Percentiles rank a stretch among this genome's conserved stretches.
These are phyloP conservation scores for Beauveria varroae DNA, from an alignment of 2,329 filamentous ascomycete genomes.

Conservation along the genomic window DNA sequence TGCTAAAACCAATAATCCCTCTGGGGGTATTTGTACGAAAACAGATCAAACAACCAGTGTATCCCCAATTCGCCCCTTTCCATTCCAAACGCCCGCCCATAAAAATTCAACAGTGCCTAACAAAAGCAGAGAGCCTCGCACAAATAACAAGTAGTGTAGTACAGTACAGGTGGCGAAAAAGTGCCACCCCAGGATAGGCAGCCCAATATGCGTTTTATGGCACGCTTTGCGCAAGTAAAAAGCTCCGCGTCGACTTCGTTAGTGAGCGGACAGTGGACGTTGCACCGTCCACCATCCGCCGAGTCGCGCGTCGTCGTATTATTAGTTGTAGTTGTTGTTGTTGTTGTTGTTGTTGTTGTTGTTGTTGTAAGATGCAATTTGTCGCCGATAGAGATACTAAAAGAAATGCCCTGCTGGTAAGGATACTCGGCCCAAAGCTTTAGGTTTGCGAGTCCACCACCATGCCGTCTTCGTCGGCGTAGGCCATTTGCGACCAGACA, in stretches of 20 bases:
- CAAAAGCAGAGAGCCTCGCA: neutral
- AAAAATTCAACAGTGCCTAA: slow-evolving; percentile 2
- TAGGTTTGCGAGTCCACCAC: slow-evolving; percentile 19
- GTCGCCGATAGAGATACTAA: neutral
- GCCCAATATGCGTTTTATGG: neutral
- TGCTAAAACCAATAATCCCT: slow-evolving; percentile 6
- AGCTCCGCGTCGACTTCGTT: neutral
- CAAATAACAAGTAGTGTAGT: slow-evolving; percentile 6
- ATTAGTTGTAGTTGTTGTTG: neutral
- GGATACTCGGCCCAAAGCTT: neutral
- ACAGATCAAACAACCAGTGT: slow-evolving; percentile 9
- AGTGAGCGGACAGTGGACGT: neutral
- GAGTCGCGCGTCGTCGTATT: neutral
- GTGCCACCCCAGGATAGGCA: neutral
- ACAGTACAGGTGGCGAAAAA: slow-evolving; percentile 3
- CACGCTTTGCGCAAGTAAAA: neutral
- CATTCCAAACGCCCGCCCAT: slow-evolving; percentile 15
- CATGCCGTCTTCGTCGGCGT: slow-evolving; percentile 38
- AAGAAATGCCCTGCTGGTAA: neutral
- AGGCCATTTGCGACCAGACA: slow-evolving; percentile 74
- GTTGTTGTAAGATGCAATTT: neutral
- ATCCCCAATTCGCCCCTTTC: slow-evolving; percentile 12
- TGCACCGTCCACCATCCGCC: neutral
- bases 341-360: neutral
- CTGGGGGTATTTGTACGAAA: neutral